These are phyloP conservation scores for Moniliella sp. DNA, from an alignment of 1,284 basidiomycete genomes.

Conservation along the genomic window DNA sequence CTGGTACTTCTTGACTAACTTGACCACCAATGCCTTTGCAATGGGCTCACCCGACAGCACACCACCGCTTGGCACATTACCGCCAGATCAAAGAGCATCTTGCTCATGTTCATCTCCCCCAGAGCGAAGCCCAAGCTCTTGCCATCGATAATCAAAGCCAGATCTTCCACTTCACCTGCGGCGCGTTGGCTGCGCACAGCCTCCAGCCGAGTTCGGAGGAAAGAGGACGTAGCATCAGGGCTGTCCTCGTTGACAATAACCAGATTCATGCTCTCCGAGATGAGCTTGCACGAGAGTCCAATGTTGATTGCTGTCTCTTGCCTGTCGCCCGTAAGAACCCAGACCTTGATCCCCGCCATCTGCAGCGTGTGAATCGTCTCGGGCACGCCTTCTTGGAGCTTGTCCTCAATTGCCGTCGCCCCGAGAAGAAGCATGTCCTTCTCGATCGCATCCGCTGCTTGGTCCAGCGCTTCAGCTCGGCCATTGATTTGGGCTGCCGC, in stretches of 20 bases:
- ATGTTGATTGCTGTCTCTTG: slow-evolving; percentile 99
- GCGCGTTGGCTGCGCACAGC: slow-evolving; percentile 81
- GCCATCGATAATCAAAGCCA: slow-evolving; percentile 87
- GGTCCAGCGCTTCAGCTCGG: slow-evolving; percentile 75
- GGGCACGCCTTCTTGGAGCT: slow-evolving; percentile 90
- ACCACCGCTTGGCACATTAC: slow-evolving; percentile 94
- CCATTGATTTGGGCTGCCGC: slow-evolving; percentile 80
- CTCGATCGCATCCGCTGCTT: slow-evolving; percentile 85
- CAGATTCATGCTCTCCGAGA: slow-evolving; percentile 94
- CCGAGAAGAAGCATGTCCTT: slow-evolving; percentile 75
- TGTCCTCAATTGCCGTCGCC: slow-evolving; percentile 94
- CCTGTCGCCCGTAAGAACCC: slow-evolving; percentile 90
- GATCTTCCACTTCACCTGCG: slow-evolving; percentile 73
- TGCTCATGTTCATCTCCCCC: slow-evolving; percentile 62
- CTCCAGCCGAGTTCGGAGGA: slow-evolving; percentile 62
- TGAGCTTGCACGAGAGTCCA: slow-evolving; percentile 82
- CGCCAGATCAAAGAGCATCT: slow-evolving; percentile 77
- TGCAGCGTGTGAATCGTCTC: slow-evolving; percentile 93
- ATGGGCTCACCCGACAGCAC: slow-evolving; percentile 88
- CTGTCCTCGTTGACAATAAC: slow-evolving; percentile 77
- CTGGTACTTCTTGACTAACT: slow-evolving; percentile 88
- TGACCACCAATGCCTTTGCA: slow-evolving; percentile 97
- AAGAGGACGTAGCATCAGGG: slow-evolving; percentile 58
- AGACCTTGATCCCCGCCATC: slow-evolving; percentile 93
- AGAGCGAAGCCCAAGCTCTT: slow-evolving; percentile 79